These are phyloP conservation scores for Scedosporium dehoogii DNA, from an alignment of 2,329 filamentous ascomycete genomes.

Conservation along the genomic window DNA sequence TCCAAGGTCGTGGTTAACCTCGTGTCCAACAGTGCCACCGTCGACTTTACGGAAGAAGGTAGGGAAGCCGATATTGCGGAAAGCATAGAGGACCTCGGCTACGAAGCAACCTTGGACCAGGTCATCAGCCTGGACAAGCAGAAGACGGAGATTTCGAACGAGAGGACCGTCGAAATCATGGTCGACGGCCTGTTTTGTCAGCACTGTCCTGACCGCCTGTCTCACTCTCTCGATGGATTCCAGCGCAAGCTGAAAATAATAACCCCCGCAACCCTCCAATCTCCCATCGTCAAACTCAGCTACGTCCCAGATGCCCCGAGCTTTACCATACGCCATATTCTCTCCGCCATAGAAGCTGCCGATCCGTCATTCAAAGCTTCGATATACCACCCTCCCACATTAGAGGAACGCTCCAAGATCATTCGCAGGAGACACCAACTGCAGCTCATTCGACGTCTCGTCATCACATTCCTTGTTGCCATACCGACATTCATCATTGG, in stretches of 20 bases:
- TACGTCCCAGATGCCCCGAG: conserved; percentile 59
- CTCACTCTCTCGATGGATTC: conserved; percentile 42
- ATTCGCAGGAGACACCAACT: conserved; percentile 63
- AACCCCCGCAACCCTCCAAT: conserved; percentile 42
- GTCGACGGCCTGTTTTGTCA: conserved; percentile 68
- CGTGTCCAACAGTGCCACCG: conserved; percentile 54
- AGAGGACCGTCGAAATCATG: conserved; percentile 52
- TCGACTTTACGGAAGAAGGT: conserved; percentile 38
- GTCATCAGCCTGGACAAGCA: conserved; percentile 30
- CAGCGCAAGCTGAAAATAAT: conserved; percentile 40
- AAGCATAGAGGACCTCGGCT: conserved; percentile 53
- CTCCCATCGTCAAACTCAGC: conserved; percentile 58
- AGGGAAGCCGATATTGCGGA: conserved; percentile 27
- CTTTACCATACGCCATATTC: conserved; percentile 68
- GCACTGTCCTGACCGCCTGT: conserved; percentile 55
- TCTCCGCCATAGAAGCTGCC: conserved; percentile 54
- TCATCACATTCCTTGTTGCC: conserved; percentile 58
- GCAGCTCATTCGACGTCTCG: conserved; percentile 58
- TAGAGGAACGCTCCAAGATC: conserved; percentile 69
- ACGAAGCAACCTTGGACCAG: conserved; percentile 50
- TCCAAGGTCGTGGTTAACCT: conserved; percentile 51
- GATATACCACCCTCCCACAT: conserved; percentile 69
- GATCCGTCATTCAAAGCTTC: conserved; percentile 58
- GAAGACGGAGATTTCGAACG: conserved; percentile 13
- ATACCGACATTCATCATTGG: conserved; percentile 82